Evolutionary conservation across 768 basidiomycete species (phyloP).

Genomic region (Roridomyces roridus): DNA sequence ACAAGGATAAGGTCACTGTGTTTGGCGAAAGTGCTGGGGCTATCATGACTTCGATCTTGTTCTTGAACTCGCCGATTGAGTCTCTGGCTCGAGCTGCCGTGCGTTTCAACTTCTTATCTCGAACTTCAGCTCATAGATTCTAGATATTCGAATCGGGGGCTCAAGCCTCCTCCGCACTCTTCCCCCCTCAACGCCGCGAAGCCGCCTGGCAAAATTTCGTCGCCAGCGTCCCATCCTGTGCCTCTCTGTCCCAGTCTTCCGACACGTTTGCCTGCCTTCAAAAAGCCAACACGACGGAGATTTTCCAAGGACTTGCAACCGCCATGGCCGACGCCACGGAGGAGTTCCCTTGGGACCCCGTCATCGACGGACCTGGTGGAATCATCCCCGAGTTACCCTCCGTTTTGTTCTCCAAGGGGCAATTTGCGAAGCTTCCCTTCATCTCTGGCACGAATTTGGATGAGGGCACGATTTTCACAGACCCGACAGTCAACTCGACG

Average conservation of each 20-base stretch:
- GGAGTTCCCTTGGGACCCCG: conserved; percentile 38
- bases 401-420: conserved; percentile 33
- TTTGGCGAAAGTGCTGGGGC: conserved; percentile 58
- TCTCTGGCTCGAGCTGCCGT: conserved; percentile 37
- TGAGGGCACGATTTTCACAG: conserved; percentile 47
- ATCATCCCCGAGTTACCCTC: conserved; percentile 44
- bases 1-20: conserved; percentile 48
- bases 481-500: conserved; percentile 29
- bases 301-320: conserved; percentile 29
- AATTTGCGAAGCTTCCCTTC: conserved; percentile 44
- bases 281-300: conserved; percentile 27
- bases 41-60: conserved; percentile 43
- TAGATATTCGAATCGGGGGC: conserved; percentile 52
- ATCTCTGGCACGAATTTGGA: conserved; percentile 49
- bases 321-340: conserved; percentile 28
- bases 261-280: conserved; percentile 36
- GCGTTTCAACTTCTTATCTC: conserved; percentile 7
- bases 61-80: conserved; percentile 36
- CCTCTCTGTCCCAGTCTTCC: conserved; percentile 28
- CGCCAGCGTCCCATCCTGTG: conserved; percentile 30
- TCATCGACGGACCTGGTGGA: conserved; percentile 45
- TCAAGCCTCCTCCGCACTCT: conserved; percentile 31
- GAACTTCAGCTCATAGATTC: neutral
- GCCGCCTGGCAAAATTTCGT: conserved; percentile 37
- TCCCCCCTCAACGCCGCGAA: conserved; percentile 33